Base-by-base conservation (phyloP, 1,284 basidiomycete species). In the Ustilago sp. region DNA sequence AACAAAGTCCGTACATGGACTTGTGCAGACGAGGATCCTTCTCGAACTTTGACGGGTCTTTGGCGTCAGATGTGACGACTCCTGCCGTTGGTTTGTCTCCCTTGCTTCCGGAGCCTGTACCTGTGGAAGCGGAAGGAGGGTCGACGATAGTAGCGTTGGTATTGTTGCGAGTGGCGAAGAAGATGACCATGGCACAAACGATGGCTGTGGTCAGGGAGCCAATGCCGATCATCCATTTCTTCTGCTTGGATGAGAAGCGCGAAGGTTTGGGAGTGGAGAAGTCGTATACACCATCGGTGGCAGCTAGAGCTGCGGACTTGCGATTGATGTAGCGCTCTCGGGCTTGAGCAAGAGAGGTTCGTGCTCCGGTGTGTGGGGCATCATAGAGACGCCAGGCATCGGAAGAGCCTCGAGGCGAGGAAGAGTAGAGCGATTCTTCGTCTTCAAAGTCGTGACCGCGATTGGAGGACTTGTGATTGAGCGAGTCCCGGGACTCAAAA, bases 41-140 rank as follows among this genome's bases (percentile, higher is more conserved):
- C 53, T 84, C 82, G 83, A 93, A 93, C 38, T 88, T 87, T 84
- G 89, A 91, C 2, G 92, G 91, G 86, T 93, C 90, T 72, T 87
- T 88, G 28, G 89, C 87, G 76, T 90, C 87, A 1, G 88, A 54
- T 15, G 58, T 52, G 0, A 75, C 74, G 2, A 68, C 77, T 4
- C 77, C 75, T 0, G 68, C 59, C 0, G 67, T 72, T 1, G 65
- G 19, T 7, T 55, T 62, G 2, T 54, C 63, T 2, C 23, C 32
- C 3, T 38, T 58, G 28, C 15, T 60, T 23, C 15, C 17, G 23
- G n/a, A 15, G 0, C 36, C n/a, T 8, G 19, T 8, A 8, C 53
- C 13, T 3, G 39, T 17, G 1, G 57, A 13, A 4, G 39, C 13
- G 0, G 32, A 35, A 11, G 62, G 48, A 34, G 48, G 34, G 8